Evolutionary conservation across 352 stramenopile species (phyloP).

Genomic region (Phytophthora podocarpi): DNA sequence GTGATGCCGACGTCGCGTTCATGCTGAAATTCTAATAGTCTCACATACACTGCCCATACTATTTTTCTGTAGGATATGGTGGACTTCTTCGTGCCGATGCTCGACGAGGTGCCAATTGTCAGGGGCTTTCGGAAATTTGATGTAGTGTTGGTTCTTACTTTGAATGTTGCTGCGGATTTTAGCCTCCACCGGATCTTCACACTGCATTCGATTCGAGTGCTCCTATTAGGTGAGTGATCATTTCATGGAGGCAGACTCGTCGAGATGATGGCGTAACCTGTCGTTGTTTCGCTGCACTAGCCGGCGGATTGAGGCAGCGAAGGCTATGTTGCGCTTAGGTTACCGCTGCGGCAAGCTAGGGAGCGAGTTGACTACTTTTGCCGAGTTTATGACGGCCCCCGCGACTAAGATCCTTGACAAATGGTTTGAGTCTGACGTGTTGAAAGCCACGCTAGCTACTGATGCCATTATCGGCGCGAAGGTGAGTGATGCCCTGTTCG

Average conservation of each 20-base stretch:
- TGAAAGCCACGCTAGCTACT: conserved; percentile 92
- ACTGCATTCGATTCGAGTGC: conserved; percentile 62
- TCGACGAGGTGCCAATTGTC: conserved; percentile 62
- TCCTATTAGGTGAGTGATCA: conserved; percentile 36
- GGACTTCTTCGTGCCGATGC: conserved; percentile 82
- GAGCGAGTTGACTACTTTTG: conserved; percentile 77
- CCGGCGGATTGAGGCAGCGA: conserved; percentile 65
- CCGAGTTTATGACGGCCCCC: conserved; percentile 90
- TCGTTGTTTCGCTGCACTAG: conserved; percentile 28
- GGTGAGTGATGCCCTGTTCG: conserved; percentile 29
- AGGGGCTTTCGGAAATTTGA: not conserved
- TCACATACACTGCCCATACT: not conserved
- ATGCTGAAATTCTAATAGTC: not conserved
- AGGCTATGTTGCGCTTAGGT: conserved; percentile 66
- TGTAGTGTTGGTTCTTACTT: not conserved
- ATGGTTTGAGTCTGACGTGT: conserved; percentile 91
- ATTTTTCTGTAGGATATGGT: conserved; percentile 61
- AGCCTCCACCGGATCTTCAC: conserved; percentile 76
- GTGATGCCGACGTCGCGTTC: conserved; percentile 27
- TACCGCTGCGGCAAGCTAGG: conserved; percentile 73
- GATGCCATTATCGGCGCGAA: conserved; percentile 92
- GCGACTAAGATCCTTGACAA: conserved; percentile 88
- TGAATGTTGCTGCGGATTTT: not conserved
- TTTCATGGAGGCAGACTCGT: not conserved
- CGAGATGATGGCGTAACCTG: not conserved